These are phyloP conservation scores for Fusarium luffae DNA, from an alignment of 2,329 filamentous ascomycete species.

Conservation along the genomic window DNA sequence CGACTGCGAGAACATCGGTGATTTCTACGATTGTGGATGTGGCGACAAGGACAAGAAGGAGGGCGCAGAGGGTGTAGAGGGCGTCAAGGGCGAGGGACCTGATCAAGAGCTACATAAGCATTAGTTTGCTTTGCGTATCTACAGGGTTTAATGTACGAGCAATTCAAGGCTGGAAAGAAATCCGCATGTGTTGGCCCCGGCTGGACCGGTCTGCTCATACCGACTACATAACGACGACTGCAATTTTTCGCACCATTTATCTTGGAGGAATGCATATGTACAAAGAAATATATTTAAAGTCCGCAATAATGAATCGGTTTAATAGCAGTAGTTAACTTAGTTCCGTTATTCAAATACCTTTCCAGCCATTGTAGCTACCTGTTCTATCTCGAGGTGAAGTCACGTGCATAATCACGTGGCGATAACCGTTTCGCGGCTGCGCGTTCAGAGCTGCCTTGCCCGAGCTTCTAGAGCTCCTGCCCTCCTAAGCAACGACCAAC, in stretches of 20 bases:
- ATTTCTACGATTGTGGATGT: conserved; percentile 78
- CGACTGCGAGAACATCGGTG: conserved; percentile 74
- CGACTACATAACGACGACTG: not conserved
- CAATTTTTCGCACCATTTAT: not conserved
- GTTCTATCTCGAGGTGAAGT: not conserved
- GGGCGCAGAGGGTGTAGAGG: conserved; percentile 41
- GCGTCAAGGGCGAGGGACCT: conserved; percentile 26
- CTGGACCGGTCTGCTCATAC: conserved; percentile 37
- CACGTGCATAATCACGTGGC: conserved; percentile 42
- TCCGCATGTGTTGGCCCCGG: conserved; percentile 29
- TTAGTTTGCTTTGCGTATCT: conserved; percentile 1
- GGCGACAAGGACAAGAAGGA: conserved; percentile 68
- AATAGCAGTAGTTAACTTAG: not conserved
- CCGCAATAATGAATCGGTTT: not conserved
- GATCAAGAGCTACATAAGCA: conserved; percentile 40
- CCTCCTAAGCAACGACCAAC: conserved; percentile 44
- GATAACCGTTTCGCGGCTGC: conserved; percentile 48
- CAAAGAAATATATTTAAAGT: not conserved
- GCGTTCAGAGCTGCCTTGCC: conserved; percentile 60
- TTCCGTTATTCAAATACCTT: not conserved
- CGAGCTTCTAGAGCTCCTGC: conserved; percentile 56
- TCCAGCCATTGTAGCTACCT: not conserved
- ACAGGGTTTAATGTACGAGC: conserved; percentile 12
- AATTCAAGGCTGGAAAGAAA: conserved; percentile 9
- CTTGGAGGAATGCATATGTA: not conserved